phyloP scores from a whole-genome alignment of 2,329 filamentous ascomycete genomes.

The Didymellaceae sp. region DNA sequence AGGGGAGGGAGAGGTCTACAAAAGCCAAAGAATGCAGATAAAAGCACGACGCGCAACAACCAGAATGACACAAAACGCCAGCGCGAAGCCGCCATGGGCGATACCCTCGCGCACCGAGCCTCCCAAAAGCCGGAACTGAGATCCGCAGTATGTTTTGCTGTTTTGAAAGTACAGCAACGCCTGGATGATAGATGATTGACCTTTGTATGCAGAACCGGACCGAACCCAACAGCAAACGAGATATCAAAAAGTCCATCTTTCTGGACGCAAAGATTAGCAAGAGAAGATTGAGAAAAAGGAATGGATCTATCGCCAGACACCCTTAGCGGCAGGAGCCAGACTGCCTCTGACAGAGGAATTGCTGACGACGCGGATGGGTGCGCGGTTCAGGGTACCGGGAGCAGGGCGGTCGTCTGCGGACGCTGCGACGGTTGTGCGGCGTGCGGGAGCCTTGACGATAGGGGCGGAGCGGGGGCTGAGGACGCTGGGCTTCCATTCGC shows the following conservation, averaged over 20 bases:
- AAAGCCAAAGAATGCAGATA: neutral
- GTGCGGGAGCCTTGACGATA: slow-evolving; percentile 60
- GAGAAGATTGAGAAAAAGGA: neutral
- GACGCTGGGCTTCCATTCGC: slow-evolving; percentile 62
- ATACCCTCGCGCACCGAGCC: neutral
- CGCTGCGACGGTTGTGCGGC: slow-evolving; percentile 47
- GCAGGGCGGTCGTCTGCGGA: slow-evolving; percentile 42
- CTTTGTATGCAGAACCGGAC: too few species aligned
- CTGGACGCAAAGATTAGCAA: slow-evolving; percentile 12
- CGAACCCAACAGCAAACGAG: slow-evolving; percentile 4
- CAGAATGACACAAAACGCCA: slow-evolving; percentile 14
- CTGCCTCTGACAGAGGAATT: slow-evolving; percentile 41
- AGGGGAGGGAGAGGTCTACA: too few species aligned
- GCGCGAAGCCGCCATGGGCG: slow-evolving; percentile 9
- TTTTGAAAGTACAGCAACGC: slow-evolving; percentile 5
- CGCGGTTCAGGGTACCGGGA: slow-evolving; percentile 32
- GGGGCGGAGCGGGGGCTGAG: slow-evolving; percentile 67
- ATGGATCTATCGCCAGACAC: slow-evolving; percentile 40
- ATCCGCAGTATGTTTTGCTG: too few species aligned
- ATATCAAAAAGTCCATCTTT: slow-evolving; percentile 9
- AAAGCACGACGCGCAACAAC: neutral
- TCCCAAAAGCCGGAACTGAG: neutral
- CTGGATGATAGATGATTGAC: too few species aligned
- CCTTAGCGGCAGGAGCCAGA: slow-evolving; percentile 39
- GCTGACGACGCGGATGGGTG: slow-evolving; percentile 44